A percentile compares a stretch with the other conserved stretches of the same genome.
These are phyloP conservation scores for Xylaria nigripes DNA, from an alignment of 495 filamentous ascomycete genomes.

Conservation along the genomic window DNA sequence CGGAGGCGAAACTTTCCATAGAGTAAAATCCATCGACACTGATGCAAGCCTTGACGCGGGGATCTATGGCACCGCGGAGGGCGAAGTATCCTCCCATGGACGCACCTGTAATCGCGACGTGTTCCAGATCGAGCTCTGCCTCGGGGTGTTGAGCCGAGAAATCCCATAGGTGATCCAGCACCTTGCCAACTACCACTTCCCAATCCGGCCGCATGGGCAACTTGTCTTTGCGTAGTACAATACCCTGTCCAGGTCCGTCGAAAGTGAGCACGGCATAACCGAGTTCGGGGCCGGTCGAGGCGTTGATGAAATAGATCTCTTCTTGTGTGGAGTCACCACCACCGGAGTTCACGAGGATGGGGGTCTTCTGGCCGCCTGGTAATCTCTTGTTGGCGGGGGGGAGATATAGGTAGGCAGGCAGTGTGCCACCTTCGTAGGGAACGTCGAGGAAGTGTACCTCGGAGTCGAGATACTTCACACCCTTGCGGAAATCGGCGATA, in stretches of 20 bases:
- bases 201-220: conserved; percentile 31
- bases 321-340: conserved; percentile 41
- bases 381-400: not conserved
- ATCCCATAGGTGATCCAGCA: conserved; percentile 27
- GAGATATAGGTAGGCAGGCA: not conserved
- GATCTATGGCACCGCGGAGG: conserved; percentile 1
- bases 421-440: conserved; percentile 28
- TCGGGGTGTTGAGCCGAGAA: conserved; percentile 12
- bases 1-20: too few relatives aligned
- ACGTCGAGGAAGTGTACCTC: conserved; percentile 28
- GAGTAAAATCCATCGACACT: too few relatives aligned
- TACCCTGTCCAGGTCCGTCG: conserved; percentile 46
- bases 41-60: not conserved
- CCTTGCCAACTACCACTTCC: conserved; percentile 21
- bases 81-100: conserved; percentile 41
- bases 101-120: conserved; percentile 33
- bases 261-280: conserved; percentile 44
- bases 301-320: conserved; percentile 36
- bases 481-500: conserved; percentile 19
- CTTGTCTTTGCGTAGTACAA: conserved; percentile 24
- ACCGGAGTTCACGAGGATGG: conserved; percentile 32
- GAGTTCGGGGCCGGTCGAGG: conserved; percentile 12
- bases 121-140: conserved; percentile 32
- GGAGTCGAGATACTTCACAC: conserved; percentile 14
- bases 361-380: conserved; percentile 6